Base-by-base conservation (phyloP, 495 filamentous ascomycete genomes). In the Hypoxylon lenormandii region DNA sequence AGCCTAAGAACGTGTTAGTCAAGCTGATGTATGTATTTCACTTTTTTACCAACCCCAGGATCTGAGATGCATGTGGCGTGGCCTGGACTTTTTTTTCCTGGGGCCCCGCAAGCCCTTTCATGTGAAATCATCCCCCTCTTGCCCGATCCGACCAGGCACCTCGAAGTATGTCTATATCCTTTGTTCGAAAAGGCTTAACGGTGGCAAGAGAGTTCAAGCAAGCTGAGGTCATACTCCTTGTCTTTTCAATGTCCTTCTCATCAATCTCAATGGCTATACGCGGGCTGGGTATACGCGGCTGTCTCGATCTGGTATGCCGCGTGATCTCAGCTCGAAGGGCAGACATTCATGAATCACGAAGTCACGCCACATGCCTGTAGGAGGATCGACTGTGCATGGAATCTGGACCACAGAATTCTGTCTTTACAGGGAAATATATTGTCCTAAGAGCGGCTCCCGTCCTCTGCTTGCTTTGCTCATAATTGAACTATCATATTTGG, bases 101-200 rank as follows among this genome's bases (percentile, higher is more conserved):
- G 57, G 68, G 68, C 68, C 68, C 68, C 68, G 68, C 68, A 66
- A 62, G 33, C 1, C 15, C 15, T 45, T 70, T 65, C 56, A 60
- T 70, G 56, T 60, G 36, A 70, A 65, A 60, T 22, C 23, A 1
- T 43, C 40, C 38, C 56, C 68, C 62, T 66, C 68, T 62, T 60
- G 61, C 52, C 62, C 67, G 51, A 66, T 42, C 54, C 60, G 55
- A 64, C 47, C 49, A 59, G 36, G 28, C n/a, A 52, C 16, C 40
- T 54, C 13, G 5, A 38, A 53, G 50, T 5, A 4, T 22, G 43
- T 18, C 16, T 28, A 28, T 28, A 46, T 8, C 8, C 5, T 19
- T 38, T 46, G 18, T 40, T 15, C 46, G 54, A 37, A n/a, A n/a
- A 46, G 47, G 43, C 51, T 57, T 55, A 48, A 5, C 10, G 30